Evolutionary conservation across 441 rosid genomes (phyloP).

Genomic region (Biscutella laevigata): DNA sequence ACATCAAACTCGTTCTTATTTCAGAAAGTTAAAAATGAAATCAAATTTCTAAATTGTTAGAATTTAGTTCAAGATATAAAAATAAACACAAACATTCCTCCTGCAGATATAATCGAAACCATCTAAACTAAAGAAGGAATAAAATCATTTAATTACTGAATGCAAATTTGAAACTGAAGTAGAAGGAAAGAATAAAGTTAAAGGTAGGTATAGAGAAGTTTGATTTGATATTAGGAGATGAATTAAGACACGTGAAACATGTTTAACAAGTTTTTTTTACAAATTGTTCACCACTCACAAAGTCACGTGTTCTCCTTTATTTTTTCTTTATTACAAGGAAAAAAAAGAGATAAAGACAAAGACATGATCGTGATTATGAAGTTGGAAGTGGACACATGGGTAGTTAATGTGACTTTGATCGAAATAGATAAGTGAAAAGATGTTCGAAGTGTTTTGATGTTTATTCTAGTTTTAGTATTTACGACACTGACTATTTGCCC

Average conservation of each 20-base stretch:
- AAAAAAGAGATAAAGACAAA: background rate
- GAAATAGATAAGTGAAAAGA: slow-evolving; percentile 4
- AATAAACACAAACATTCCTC: no score
- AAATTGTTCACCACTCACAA: slow-evolving; percentile 1
- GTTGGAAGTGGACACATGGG: slow-evolving; percentile 11
- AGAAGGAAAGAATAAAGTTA: slow-evolving; percentile 7
- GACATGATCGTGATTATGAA: slow-evolving; percentile 12
- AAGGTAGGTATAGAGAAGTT: slow-evolving; percentile 11
- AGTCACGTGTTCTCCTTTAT: slow-evolving; percentile 14
- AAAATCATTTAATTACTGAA: background rate
- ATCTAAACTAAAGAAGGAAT: background rate
- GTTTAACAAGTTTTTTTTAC: no score
- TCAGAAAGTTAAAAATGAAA: no score
- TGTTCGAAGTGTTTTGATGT: slow-evolving; percentile 9
- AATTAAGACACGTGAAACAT: slow-evolving; percentile 25
- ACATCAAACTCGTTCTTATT: no score
- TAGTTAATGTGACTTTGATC: slow-evolving; percentile 12
- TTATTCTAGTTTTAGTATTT: slow-evolving; percentile 3
- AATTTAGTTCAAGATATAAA: no score
- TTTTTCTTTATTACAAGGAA: background rate
- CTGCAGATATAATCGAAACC: background rate
- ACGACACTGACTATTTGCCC: slow-evolving; percentile 18
- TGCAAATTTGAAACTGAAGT: background rate
- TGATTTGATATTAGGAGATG: slow-evolving; percentile 11
- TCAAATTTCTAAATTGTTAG: background rate